Base-by-base conservation (phyloP, 805 yeast species). In the Dipodascopsis tothii region DNA sequence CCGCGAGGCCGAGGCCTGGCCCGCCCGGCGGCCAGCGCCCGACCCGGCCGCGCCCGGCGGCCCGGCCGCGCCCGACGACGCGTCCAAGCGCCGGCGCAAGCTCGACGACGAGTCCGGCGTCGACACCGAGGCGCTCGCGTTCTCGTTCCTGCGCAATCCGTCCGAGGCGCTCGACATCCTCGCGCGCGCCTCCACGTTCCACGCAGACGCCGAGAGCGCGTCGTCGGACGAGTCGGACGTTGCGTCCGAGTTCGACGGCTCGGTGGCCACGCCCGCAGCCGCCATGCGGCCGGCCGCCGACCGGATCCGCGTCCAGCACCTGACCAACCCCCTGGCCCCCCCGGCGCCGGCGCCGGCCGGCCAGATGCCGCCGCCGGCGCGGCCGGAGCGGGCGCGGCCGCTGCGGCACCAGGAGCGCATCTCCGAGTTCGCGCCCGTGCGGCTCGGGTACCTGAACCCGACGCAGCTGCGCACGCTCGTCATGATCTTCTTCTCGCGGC, bases 101-200 rank as follows among this genome's bases (percentile, higher is more conserved):
- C 6, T 33, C 14, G 30, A 17, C 9, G 16, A n/a, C n/a, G 35
- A 21, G 6, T 2, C 44, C n/a, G 21, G 25, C 14, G 44, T 46
- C 7, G 44, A 46, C 19, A 39, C 54, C 11, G 49, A 46, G 23
- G 36, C 40, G 6, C 43, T 52, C 14, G 56, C 54, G 6, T 37
- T 42, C 23, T 36, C 35, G 28, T 36, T 33, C 37, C 39, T 51
- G 32, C 41, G 55, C 19, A 52, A 52, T 33, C 56, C 56, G 7
- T 18, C 56, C 20, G 56, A 52, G 18, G 56, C 56, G 3, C 35
- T 45, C 11, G 44, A 51, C 23, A 52, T 52, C n/a, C 44, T 52
- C 41, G 50, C 55, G 21, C 43, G 42, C 34, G 36, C 56, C 5
- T 38, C 54, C n/a, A n/a, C 40, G 19, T 11, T 5, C 37, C 11